Base-by-base conservation (phyloP, 495 filamentous ascomycete species). In the Aspergillus panamensis region DNA sequence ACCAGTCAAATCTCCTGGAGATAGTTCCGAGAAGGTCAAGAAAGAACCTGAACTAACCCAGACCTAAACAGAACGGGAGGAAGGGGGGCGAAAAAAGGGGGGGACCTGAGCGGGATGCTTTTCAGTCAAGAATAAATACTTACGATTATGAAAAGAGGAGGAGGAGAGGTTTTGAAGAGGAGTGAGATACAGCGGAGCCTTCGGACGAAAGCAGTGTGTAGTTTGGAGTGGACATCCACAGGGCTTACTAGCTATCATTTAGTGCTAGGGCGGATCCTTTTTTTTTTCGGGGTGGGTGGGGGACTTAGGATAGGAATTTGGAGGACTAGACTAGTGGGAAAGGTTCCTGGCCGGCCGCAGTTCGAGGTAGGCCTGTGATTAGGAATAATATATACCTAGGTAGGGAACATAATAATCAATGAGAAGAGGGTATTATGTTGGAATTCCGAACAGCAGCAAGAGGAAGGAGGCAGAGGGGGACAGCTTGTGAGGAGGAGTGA, bases 181-280 rank as follows among this genome's bases (percentile, higher is more conserved):
- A 52, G 42, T 17, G 42, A 21, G n/a, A 21, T 1, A 13, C 42
- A 65, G 62, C 62, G 62, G 62, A 65, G 62, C 62, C 55, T 65
- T 58, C 35, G 55, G 56, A 59, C 19, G 42, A 45, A 45, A 45
- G n/a, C n/a, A 45, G 42, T 20, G 20, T 45, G 14, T 19, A 45
- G 16, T 42, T 53, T 51, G 51, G 20, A 32, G 54, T 42, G 44
- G 44, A 48, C 50, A 51, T 48, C 44, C 43, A 20, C 52, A 55
- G 53, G 53, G 53, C 53, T 55, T 55, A 30, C 45, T 51, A 56
- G 58, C 52, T 56, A 48, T 39, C 52, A 35, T 62, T 53, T 58
- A 33, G 60, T 48, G 32, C 30, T 48, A 52, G 50, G 25, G 61
- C 51, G 62, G 55, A 51, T 64, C 55, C 49, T 59, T 48, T 57